These are phyloP conservation scores for Akanthomyces uredinophilus DNA, from an alignment of 2,329 filamentous ascomycete species.

Conservation along the genomic window DNA sequence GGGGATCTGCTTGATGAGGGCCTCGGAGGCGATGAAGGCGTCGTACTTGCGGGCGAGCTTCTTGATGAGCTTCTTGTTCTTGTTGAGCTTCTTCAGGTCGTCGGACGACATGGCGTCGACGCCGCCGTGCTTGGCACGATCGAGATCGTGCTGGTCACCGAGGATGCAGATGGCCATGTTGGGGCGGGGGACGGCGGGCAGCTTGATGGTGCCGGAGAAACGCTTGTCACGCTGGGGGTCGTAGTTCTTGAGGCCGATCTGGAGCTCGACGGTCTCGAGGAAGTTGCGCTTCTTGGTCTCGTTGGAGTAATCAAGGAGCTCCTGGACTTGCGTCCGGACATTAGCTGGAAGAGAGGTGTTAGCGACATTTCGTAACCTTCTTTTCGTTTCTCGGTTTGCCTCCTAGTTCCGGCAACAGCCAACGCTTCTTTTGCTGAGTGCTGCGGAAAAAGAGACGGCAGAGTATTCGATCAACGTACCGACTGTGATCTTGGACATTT, in stretches of 20 bases:
- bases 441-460: background rate
- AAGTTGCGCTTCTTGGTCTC: slow-evolving; percentile 98
- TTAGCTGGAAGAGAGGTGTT: slow-evolving; percentile 52
- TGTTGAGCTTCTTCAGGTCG: slow-evolving; percentile 99
- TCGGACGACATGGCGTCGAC: slow-evolving; percentile 97
- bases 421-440: background rate
- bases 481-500: slow-evolving; percentile 84
- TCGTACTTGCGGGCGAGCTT: slow-evolving; percentile 99
- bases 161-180: slow-evolving; percentile 81
- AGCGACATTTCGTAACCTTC: slow-evolving; percentile 35
- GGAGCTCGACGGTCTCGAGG: slow-evolving; percentile 86
- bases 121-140: slow-evolving; percentile 98
- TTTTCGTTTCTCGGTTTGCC: background rate
- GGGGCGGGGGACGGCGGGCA: slow-evolving; percentile 85
- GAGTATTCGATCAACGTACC: slow-evolving; percentile 36
- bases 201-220: slow-evolving; percentile 99
- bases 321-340: slow-evolving; percentile 90
- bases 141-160: slow-evolving; percentile 89
- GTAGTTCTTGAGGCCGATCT: slow-evolving; percentile 98
- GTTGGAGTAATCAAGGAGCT: slow-evolving; percentile 91
- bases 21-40: slow-evolving; percentile 95
- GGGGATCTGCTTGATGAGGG: slow-evolving; percentile 98
- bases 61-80: slow-evolving; percentile 99
- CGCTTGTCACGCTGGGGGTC: slow-evolving; percentile 99
- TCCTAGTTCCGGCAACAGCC: background rate